A percentile compares a stretch with the other conserved stretches of the same genome.
Conservation (phyloP, 192 early-diverging fungal species). For the Anaeromyces robustus region DNA sequence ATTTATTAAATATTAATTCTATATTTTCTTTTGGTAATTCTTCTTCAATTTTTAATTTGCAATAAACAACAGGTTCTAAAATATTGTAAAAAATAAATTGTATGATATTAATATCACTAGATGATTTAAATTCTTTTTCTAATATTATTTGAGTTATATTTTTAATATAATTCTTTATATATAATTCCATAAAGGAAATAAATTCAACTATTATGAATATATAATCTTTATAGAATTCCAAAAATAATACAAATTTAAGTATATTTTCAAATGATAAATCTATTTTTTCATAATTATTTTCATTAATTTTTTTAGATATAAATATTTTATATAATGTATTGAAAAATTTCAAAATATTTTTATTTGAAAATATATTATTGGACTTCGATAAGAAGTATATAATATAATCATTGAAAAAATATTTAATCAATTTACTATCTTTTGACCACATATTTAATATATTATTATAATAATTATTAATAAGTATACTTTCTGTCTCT, state of each 20-base stretch:
- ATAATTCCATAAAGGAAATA: not conserved
- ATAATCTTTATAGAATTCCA: not conserved
- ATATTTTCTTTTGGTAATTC: too few relatives aligned
- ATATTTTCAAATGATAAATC: not conserved
- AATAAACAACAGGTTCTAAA: not conserved
- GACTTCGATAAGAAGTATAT: not conserved
- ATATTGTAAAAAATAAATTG: not conserved
- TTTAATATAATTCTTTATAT: not conserved
- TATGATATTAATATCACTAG: not conserved
- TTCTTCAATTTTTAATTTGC: too few relatives aligned
- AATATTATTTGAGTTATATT: not conserved
- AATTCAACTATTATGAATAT: not conserved
- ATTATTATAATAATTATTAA: not conserved
- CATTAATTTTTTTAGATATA: not conserved
- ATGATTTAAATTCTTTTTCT: not conserved
- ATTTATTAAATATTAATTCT: too few relatives aligned
- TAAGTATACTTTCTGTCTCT: not conserved
- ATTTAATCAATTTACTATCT: not conserved
- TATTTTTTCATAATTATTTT: not conserved
- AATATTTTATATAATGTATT: not conserved
- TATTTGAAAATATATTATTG: not conserved
- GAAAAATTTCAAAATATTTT: not conserved
- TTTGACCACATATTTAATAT: too few relatives aligned
- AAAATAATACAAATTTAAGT: not conserved
- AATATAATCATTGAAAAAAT: not conserved